These are phyloP conservation scores for Chlamydomonas sp. DNA, from an alignment of 139 green algal genomes.

Conservation along the genomic window DNA sequence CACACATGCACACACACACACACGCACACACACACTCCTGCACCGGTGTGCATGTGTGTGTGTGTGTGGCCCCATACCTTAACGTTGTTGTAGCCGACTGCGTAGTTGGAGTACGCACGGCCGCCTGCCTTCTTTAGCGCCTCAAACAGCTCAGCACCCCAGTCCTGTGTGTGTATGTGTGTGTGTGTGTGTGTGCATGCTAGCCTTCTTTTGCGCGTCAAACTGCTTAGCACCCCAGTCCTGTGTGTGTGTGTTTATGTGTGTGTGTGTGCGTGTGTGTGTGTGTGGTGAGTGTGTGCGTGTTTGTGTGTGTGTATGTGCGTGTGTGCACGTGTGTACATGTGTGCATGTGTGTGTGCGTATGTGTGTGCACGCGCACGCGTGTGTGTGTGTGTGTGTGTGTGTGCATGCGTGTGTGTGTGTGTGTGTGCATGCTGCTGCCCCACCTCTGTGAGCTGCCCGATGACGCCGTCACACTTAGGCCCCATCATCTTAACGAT, in stretches of 20 bases:
- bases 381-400: background rate
- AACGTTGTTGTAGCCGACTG: slow-evolving; percentile 99
- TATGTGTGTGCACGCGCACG: background rate
- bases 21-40: no score
- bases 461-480: slow-evolving; percentile 93
- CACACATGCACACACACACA: background rate
- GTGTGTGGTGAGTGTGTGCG: no score
- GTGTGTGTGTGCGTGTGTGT: no score
- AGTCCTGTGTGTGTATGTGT: slow-evolving; percentile 65
- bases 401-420: background rate
- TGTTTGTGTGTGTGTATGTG: no score
- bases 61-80: no score
- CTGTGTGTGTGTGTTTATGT: no score
- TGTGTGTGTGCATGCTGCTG: no score
- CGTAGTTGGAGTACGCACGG: slow-evolving; percentile 92
- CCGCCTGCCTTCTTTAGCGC: slow-evolving; percentile 80
- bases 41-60: no score
- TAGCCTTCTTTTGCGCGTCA: no score
- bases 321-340: background rate
- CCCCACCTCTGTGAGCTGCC: slow-evolving; percentile 92
- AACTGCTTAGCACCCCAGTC: no score
- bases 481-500: slow-evolving; percentile 83
- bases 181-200: no score
- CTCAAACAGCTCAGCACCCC: slow-evolving; percentile 81
- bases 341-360: background rate